Percentiles rank a stretch among this genome's conserved stretches.
Evolutionary conservation across 2,329 filamentous ascomycete genomes (phyloP).

Genomic region (Ophiostoma triangulosporum): DNA sequence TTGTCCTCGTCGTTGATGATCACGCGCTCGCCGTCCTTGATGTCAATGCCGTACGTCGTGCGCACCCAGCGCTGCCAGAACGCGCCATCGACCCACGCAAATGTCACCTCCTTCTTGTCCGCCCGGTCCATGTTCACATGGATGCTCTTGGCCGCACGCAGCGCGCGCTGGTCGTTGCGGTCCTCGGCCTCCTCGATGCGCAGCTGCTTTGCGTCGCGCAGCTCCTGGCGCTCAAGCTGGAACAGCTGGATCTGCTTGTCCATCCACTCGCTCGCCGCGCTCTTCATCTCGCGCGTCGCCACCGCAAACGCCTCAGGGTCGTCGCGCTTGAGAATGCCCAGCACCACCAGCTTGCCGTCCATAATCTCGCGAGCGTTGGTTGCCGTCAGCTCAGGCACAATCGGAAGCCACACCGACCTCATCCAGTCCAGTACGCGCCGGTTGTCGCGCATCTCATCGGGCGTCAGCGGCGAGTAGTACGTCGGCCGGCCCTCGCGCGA

Average conservation of each 20-base stretch:
- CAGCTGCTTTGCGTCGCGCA: conserved; percentile 87
- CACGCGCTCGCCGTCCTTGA: conserved; percentile 76
- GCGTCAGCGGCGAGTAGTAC: conserved; percentile 79
- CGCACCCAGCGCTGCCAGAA: conserved; percentile 98
- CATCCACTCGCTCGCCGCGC: conserved; percentile 93
- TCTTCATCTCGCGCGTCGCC: conserved; percentile 84
- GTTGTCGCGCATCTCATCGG: conserved; percentile 83
- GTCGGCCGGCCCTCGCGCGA: conserved; percentile 78
- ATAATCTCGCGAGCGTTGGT: conserved; percentile 90
- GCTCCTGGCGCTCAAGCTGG: conserved; percentile 82
- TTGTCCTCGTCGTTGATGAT: conserved; percentile 96
- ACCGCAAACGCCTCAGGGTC: conserved; percentile 64
- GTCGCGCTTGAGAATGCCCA: conserved; percentile 73
- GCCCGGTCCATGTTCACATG: conserved; percentile 82
- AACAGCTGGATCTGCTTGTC: conserved; percentile 87
- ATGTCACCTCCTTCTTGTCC: conserved; percentile 76
- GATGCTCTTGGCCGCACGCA: conserved; percentile 79
- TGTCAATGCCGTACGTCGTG: conserved; percentile 86
- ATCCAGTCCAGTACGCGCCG: conserved; percentile 78
- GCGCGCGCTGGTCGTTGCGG: conserved; percentile 73
- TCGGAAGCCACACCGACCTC: conserved; percentile 88
- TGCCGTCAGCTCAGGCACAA: conserved; percentile 85
- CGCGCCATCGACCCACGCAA: conserved; percentile 92
- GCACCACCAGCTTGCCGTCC: conserved; percentile 86
- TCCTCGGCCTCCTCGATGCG: conserved; percentile 95